A percentile compares a stretch with the other conserved stretches of the same genome.
These are phyloP conservation scores for Lathyrus aphaca DNA, from an alignment of 306 rosid genomes.

Conservation along the genomic window DNA sequence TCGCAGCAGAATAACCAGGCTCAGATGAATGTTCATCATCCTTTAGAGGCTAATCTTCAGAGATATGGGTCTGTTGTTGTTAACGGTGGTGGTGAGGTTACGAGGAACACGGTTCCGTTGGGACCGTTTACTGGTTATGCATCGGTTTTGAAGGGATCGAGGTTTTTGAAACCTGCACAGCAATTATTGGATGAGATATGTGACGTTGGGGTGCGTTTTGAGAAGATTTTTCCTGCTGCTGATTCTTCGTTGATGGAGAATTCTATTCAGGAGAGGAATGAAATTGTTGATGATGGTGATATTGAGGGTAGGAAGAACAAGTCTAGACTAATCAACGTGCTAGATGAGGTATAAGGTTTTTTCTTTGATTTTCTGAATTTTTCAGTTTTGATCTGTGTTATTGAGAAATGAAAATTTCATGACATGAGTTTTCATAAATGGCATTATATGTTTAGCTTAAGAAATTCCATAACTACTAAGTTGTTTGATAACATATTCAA, in stretches of 20 bases:
- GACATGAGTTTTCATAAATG: too few relatives aligned
- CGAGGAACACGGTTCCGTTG: slow-evolving; percentile 50
- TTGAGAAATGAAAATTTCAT: background rate
- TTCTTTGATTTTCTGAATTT: background rate
- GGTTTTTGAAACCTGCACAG: slow-evolving; percentile 79
- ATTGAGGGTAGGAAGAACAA: slow-evolving; percentile 51
- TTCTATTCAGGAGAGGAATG: slow-evolving; percentile 37
- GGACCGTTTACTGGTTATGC: slow-evolving; percentile 80
- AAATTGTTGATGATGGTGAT: slow-evolving; percentile 30
- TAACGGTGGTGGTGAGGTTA: background rate
- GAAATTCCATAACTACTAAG: background rate
- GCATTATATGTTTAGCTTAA: too few relatives aligned
- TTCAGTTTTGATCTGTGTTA: background rate
- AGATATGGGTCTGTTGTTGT: slow-evolving; percentile 44
- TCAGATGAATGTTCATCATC: slow-evolving; percentile 17
- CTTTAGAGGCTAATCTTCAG: slow-evolving; percentile 47
- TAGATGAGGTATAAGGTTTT: slow-evolving; percentile 66
- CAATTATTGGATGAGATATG: slow-evolving; percentile 70
- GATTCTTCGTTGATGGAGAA: slow-evolving; percentile 58
- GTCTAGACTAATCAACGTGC: slow-evolving; percentile 69
- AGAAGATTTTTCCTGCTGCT: slow-evolving; percentile 10
- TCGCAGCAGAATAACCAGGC: slow-evolving; percentile 33
- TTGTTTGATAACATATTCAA: background rate
- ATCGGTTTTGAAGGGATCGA: slow-evolving; percentile 72
- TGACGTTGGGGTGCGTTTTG: slow-evolving; percentile 42